phyloP scores from a whole-genome alignment of 2,329 filamentous ascomycete genomes.

The Fusarium floridanum region DNA sequence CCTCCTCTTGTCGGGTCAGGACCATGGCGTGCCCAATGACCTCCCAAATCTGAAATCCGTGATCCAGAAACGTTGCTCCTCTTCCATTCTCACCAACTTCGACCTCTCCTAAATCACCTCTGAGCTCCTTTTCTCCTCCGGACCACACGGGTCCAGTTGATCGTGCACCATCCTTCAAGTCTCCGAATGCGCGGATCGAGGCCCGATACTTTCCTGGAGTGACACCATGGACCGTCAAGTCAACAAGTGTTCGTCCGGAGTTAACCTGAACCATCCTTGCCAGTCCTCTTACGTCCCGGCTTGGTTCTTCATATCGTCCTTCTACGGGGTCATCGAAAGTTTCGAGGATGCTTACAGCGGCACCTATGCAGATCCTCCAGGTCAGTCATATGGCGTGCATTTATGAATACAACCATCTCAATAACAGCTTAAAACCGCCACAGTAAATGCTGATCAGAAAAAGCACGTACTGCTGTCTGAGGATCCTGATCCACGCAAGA shows the following conservation, averaged over 20 bases:
- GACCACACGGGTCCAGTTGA: constrained; percentile 88
- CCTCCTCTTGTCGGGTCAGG: constrained; percentile 75
- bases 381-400: constrained; percentile 18
- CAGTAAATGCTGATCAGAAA: constrained; percentile 4
- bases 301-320: constrained; percentile 56
- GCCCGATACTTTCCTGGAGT: constrained; percentile 85
- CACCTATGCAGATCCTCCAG: constrained; percentile 61
- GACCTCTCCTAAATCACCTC: constrained; percentile 76
- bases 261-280: constrained; percentile 94
- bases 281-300: constrained; percentile 81
- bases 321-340: constrained; percentile 74
- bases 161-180: constrained; percentile 85
- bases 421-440: neutral
- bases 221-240: constrained; percentile 88
- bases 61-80: constrained; percentile 85
- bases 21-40: constrained; percentile 94
- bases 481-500: constrained; percentile 87
- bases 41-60: constrained; percentile 91
- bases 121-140: constrained; percentile 63
- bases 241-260: constrained; percentile 82
- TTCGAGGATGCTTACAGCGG: constrained; percentile 96
- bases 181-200: constrained; percentile 86
- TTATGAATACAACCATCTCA: neutral
- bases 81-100: constrained; percentile 81
- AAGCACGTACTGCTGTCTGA: constrained; percentile 82